Evolutionary conservation across 106 monocot species (phyloP).

Genomic region (Agapanthus africanus): DNA sequence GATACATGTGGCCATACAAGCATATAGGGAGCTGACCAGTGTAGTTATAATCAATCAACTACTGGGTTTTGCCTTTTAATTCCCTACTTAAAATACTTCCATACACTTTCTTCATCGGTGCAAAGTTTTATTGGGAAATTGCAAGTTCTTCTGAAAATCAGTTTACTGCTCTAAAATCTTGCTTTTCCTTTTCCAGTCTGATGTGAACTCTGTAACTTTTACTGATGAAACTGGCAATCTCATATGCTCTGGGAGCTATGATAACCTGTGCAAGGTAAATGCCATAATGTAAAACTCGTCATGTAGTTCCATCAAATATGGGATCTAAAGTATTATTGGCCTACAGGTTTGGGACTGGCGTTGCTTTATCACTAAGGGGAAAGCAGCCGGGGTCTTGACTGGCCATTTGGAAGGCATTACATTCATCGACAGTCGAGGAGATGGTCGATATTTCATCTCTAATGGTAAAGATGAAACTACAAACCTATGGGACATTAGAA

Average conservation of each 20-base stretch:
- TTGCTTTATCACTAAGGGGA: slow-evolving; percentile 38
- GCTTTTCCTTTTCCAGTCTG: slow-evolving; percentile 46
- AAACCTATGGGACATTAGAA: slow-evolving; percentile 88
- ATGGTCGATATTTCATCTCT: slow-evolving; percentile 87
- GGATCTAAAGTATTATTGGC: slow-evolving; percentile 4
- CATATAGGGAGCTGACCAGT: background rate
- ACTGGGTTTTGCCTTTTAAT: background rate
- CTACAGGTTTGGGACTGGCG: slow-evolving; percentile 91
- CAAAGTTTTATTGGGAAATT: background rate
- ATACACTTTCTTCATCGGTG: background rate
- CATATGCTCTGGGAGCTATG: slow-evolving; percentile 88
- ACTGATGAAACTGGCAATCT: slow-evolving; percentile 86
- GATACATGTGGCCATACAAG: background rate
- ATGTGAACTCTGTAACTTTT: slow-evolving; percentile 86
- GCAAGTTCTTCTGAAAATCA: background rate
- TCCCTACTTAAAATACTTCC: background rate
- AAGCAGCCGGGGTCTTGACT: slow-evolving; percentile 51
- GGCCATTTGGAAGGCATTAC: slow-evolving; percentile 94
- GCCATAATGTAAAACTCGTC: background rate
- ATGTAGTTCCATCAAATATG: background rate
- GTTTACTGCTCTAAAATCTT: slow-evolving; percentile 6
- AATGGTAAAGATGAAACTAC: slow-evolving; percentile 91
- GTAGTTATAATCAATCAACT: background rate
- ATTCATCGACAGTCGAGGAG: slow-evolving; percentile 82
- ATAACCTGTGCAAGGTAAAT: slow-evolving; percentile 77